These are phyloP conservation scores for Acacia confusa DNA, from an alignment of 306 rosid genomes.

Conservation along the genomic window DNA sequence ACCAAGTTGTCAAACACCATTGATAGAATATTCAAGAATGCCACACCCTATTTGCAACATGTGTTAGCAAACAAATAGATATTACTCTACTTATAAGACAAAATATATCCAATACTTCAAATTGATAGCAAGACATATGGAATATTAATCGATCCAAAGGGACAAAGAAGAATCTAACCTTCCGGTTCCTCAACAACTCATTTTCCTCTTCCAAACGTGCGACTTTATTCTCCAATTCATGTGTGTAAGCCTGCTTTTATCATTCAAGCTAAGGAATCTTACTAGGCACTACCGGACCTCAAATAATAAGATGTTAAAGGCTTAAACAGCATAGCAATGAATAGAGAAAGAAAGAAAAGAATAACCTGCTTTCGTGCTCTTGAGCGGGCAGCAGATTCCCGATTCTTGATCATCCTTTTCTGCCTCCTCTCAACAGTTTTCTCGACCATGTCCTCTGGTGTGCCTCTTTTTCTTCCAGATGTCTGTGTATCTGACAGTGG, in stretches of 20 bases:
- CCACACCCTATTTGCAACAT: slow-evolving; percentile 6
- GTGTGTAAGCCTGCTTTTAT: slow-evolving; percentile 81
- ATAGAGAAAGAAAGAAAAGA: background rate
- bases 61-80: background rate
- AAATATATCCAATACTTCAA: slow-evolving; percentile 12
- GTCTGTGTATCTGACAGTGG: slow-evolving; percentile 60
- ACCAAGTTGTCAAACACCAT: background rate
- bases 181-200: slow-evolving; percentile 80
- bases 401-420: slow-evolving; percentile 94
- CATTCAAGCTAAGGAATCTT: background rate
- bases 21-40: background rate
- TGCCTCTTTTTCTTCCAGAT: slow-evolving; percentile 70
- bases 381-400: slow-evolving; percentile 98
- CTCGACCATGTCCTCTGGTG: slow-evolving; percentile 64
- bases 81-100: background rate
- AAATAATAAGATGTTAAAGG: background rate
- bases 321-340: background rate
- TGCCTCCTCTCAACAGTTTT: slow-evolving; percentile 90
- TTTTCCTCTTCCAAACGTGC: slow-evolving; percentile 86
- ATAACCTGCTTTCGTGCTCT: slow-evolving; percentile 95
- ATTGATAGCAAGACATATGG: slow-evolving; percentile 13
- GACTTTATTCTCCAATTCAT: slow-evolving; percentile 85
- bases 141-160: slow-evolving; percentile 14
- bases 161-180: slow-evolving; percentile 56
- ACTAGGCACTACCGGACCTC: background rate